These are phyloP conservation scores for Arthroderma sp. DNA, from an alignment of 2,329 filamentous ascomycete species.

Conservation along the genomic window DNA sequence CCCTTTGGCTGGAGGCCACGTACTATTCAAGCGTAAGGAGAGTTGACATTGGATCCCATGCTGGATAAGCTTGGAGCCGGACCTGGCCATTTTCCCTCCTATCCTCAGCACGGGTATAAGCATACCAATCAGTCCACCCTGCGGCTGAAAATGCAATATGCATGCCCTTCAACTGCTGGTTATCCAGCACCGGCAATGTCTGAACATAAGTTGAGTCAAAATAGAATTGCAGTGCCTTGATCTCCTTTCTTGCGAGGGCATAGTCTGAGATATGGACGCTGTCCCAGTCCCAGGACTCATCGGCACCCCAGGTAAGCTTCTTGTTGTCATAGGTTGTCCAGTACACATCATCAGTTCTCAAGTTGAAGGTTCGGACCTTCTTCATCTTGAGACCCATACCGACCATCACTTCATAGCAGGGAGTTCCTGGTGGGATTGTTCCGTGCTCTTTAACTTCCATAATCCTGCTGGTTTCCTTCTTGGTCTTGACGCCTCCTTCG, in stretches of 20 bases:
- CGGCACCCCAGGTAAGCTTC: not conserved
- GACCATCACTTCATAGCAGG: conserved; percentile 1
- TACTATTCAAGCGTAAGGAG: no score
- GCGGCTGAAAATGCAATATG: no score
- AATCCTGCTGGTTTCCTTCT: conserved; percentile 2
- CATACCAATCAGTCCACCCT: no score
- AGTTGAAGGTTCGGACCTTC: not conserved
- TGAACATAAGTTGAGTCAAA: not conserved
- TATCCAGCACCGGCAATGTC: not conserved
- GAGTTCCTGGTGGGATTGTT: not conserved
- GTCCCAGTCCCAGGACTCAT: not conserved
- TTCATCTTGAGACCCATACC: conserved; percentile 1
- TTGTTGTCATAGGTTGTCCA: not conserved
- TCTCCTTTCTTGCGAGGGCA: not conserved
- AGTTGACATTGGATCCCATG: no score
- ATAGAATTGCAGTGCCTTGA: not conserved
- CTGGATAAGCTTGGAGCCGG: no score
- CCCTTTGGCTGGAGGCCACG: no score
- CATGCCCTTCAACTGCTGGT: no score
- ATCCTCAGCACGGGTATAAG: no score
- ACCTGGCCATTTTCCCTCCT: no score
- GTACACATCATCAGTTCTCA: not conserved
- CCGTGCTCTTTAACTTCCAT: conserved; percentile 1
- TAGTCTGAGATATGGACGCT: not conserved
- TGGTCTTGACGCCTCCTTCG: conserved; percentile 1